phyloP scores from a whole-genome alignment of 1,284 basidiomycete species.

The Pisolithus thermaeus region DNA sequence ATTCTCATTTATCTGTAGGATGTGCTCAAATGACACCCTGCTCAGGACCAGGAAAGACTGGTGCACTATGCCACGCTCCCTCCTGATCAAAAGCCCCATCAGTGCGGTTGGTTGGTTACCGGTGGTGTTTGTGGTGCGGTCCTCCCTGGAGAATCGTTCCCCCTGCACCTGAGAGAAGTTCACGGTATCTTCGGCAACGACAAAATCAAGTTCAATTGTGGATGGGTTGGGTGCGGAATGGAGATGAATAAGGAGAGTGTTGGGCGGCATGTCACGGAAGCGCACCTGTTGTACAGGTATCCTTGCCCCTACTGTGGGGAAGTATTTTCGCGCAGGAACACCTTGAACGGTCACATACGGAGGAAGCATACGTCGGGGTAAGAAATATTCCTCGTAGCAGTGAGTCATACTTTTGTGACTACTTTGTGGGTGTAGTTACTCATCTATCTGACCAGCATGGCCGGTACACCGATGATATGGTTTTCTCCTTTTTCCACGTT shows the following conservation, averaged over 20 bases:
- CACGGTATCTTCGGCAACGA: constrained; percentile 20
- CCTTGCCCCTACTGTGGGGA: constrained; percentile 16
- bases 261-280: constrained; percentile 22
- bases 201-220: constrained; percentile 4
- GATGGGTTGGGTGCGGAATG: constrained; percentile 14
- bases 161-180: constrained; percentile 20
- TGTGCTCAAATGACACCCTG: background rate
- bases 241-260: constrained; percentile 28
- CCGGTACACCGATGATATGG: no score
- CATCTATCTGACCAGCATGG: no score
- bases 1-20: background rate
- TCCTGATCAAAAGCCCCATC: constrained; percentile 7
- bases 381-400: background rate
- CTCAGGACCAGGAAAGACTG: background rate
- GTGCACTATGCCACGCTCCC: background rate
- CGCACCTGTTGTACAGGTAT: constrained; percentile 18
- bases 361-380: constrained; percentile 7
- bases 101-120: constrained; percentile 13
- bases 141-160: constrained; percentile 10
- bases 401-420: background rate
- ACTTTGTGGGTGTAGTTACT: background rate
- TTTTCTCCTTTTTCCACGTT: no score
- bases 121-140: background rate
- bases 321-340: constrained; percentile 24
- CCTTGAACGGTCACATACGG: constrained; percentile 12